phyloP scores from a whole-genome alignment of 345 rosid species.

The Triadica sebifera region DNA sequence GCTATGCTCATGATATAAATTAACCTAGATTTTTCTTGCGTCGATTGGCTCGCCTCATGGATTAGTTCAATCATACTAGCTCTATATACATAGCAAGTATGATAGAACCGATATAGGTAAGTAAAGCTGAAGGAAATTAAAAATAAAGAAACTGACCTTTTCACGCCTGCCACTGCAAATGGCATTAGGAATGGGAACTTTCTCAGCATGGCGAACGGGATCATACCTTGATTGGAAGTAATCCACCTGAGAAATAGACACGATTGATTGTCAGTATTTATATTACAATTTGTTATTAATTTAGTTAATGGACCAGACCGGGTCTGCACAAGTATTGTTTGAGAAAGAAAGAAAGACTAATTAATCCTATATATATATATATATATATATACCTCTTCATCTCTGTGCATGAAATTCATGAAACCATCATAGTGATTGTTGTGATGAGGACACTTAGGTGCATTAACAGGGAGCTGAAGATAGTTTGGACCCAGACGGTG shows the following conservation, averaged over 20 bases:
- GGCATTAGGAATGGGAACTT: conserved; percentile 50
- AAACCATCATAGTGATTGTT: conserved; percentile 90
- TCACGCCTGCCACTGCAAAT: conserved; percentile 71
- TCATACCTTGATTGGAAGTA: conserved; percentile 90
- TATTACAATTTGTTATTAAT: too few species aligned
- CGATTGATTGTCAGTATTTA: background rate
- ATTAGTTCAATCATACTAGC: too few species aligned
- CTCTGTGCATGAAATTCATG: conserved; percentile 91
- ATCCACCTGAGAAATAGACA: conserved; percentile 54
- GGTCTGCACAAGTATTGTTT: too few species aligned
- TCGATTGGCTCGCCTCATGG: too few species aligned
- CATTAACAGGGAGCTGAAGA: conserved; percentile 83
- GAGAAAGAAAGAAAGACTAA: too few species aligned
- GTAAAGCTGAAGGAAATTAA: background rate
- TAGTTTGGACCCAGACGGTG: conserved; percentile 99
- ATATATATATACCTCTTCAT: conserved; percentile 64
- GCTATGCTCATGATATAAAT: too few species aligned
- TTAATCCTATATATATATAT: background rate
- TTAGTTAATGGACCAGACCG: too few species aligned
- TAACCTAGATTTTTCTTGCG: too few species aligned
- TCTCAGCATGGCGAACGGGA: conserved; percentile 76
- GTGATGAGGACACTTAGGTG: conserved; percentile 90
- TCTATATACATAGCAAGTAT: too few species aligned
- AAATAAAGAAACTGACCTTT: conserved; percentile 44
- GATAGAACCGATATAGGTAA: too few species aligned